Evolutionary conservation across 352 stramenopile species (phyloP).

Genomic region (Phytophthora uliginosa): DNA sequence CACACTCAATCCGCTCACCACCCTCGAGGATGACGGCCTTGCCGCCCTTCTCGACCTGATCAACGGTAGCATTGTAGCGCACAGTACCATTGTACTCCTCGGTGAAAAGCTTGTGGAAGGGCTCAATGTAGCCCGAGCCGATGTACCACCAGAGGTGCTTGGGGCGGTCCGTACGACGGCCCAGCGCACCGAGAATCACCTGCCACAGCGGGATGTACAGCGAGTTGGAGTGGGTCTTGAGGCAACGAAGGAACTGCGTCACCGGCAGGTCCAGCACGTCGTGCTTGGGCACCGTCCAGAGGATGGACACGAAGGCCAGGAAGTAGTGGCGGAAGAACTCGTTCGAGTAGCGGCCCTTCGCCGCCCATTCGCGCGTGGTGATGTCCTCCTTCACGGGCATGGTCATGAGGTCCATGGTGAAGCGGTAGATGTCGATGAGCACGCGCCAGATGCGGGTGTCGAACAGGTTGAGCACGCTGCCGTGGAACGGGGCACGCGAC

Average conservation of each 20-base stretch:
- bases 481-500: constrained; percentile 80
- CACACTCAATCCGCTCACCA: constrained; percentile 83
- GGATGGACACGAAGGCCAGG: constrained; percentile 86
- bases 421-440: constrained; percentile 89
- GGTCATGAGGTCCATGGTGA: constrained; percentile 89
- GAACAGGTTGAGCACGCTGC: constrained; percentile 71
- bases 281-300: constrained; percentile 89
- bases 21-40: constrained; percentile 81
- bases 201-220: constrained; percentile 91
- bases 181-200: constrained; percentile 79
- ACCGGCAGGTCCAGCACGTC: constrained; percentile 87
- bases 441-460: constrained; percentile 86
- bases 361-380: constrained; percentile 84
- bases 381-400: constrained; percentile 83
- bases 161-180: constrained; percentile 79
- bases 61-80: constrained; percentile 80
- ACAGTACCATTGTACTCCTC: constrained; percentile 83
- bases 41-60: constrained; percentile 76
- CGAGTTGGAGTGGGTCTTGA: constrained; percentile 90
- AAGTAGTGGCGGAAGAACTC: constrained; percentile 93
- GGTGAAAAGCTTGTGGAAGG: constrained; percentile 90
- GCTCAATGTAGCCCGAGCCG: constrained; percentile 84
- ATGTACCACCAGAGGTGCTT: constrained; percentile 91
- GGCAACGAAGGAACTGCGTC: constrained; percentile 88
- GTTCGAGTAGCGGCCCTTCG: constrained; percentile 74